These are phyloP conservation scores for Cryptococcus amylolentus DNA, from an alignment of 1,284 basidiomycete species.

Conservation along the genomic window DNA sequence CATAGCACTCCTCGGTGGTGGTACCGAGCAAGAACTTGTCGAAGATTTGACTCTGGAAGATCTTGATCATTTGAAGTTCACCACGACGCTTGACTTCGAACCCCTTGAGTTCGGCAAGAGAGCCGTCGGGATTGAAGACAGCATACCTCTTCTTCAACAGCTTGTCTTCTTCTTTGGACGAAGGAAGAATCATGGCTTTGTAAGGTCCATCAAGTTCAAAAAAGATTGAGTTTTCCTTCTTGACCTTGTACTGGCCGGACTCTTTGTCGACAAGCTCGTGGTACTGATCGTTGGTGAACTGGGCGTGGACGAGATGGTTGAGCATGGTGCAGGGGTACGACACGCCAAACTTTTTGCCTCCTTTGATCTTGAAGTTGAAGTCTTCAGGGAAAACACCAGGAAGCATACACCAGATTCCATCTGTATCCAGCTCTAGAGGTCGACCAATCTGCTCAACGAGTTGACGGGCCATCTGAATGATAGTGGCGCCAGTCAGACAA, in stretches of 20 bases:
- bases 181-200: conserved; percentile 97
- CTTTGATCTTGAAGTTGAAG: conserved; percentile 87
- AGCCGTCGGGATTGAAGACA: conserved; percentile 98
- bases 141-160: conserved; percentile 98
- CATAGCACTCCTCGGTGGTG: conserved; percentile 93
- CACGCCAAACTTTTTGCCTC: conserved; percentile 82
- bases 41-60: conserved; percentile 98
- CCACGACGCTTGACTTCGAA: conserved; percentile 99
- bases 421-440: conserved; percentile 95
- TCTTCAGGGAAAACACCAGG: conserved; percentile 97
- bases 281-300: conserved; percentile 98
- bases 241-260: conserved; percentile 78
- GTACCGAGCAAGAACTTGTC: conserved; percentile 92
- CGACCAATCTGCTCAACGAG: conserved; percentile 96
- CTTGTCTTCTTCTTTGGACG: conserved; percentile 99
- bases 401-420: conserved; percentile 99
- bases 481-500: conserved; percentile 95
- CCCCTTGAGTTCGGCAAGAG: conserved; percentile 93
- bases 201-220: conserved; percentile 99
- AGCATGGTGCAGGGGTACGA: conserved; percentile 99
- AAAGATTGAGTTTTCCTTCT: conserved; percentile 99
- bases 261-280: conserved; percentile 80
- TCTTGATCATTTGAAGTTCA: conserved; percentile 98
- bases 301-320: conserved; percentile 92
- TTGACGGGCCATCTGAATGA: conserved; percentile 99